A percentile compares a stretch with the other conserved stretches of the same genome.
Evolutionary conservation across 2,329 filamentous ascomycete genomes (phyloP).

Genomic region (Diaporthe vaccinii): DNA sequence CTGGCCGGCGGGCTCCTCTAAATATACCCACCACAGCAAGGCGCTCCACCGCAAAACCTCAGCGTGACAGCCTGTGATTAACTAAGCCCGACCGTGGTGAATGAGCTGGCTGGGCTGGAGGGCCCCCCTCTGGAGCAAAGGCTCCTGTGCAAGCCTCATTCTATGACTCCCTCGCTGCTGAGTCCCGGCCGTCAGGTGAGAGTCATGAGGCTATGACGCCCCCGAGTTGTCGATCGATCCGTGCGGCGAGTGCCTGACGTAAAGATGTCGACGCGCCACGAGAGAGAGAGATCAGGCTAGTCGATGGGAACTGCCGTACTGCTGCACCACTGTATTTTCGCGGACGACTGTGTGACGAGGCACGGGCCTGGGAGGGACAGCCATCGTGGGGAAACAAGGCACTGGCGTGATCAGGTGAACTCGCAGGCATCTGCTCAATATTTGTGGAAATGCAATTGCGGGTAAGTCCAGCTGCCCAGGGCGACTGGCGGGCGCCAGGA

Average conservation of each 20-base stretch:
- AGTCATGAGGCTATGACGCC: constrained; percentile 19
- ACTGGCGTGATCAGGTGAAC: constrained; percentile 22
- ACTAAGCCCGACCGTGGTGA: neutral
- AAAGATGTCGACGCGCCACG: neutral
- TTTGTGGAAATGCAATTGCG: constrained; percentile 24
- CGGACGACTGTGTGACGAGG: neutral
- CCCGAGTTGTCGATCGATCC: constrained; percentile 20
- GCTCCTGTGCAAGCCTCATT: neutral
- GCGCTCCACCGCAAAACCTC: constrained; percentile 15
- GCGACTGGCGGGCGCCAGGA: constrained; percentile 9
- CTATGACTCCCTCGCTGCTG: neutral
- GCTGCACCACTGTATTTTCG: neutral
- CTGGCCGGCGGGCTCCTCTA: constrained; percentile 1
- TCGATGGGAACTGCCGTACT: neutral
- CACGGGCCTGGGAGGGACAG: neutral
- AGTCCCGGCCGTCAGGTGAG: constrained; percentile 3
- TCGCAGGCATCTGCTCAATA: constrained; percentile 10
- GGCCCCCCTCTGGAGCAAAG: neutral
- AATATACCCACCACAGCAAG: constrained; percentile 13
- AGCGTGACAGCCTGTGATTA: constrained; percentile 26
- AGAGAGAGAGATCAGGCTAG: neutral
- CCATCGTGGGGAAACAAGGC: constrained; percentile 1
- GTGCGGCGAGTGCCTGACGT: constrained; percentile 22
- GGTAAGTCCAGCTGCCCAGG: constrained; percentile 7
- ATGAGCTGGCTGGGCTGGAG: neutral